Evolutionary conservation across 2,329 filamentous ascomycete genomes (phyloP).

Genomic region (Venturia carpophila): DNA sequence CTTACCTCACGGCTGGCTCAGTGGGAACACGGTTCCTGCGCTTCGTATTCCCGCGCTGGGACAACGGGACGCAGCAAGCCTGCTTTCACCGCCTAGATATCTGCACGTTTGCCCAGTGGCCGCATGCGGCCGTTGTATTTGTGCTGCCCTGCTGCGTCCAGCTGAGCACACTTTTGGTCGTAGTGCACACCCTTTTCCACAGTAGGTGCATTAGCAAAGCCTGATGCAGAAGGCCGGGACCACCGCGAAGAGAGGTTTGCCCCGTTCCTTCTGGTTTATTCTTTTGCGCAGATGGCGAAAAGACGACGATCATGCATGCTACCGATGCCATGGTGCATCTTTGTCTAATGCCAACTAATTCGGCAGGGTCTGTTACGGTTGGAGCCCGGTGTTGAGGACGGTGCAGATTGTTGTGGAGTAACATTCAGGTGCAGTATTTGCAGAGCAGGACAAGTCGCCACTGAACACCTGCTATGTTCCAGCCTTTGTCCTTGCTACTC

Average conservation of each 20-base stretch:
- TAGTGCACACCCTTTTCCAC: not conserved
- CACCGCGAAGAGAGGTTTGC: not conserved
- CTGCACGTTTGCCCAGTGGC: not conserved
- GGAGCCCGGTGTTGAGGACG: not conserved
- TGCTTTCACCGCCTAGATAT: not conserved
- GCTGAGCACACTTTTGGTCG: not conserved
- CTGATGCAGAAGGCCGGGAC: not conserved
- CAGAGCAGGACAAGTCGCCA: not conserved
- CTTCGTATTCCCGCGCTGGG: not conserved
- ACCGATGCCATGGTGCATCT: not conserved
- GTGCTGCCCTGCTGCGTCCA: not conserved
- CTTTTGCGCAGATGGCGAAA: not conserved
- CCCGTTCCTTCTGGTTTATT: not conserved
- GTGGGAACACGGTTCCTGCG: constrained; percentile 2
- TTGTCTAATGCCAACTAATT: not conserved
- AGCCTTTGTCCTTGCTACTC: not conserved
- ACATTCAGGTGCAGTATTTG: not conserved
- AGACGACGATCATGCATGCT: not conserved
- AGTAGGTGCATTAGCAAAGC: not conserved
- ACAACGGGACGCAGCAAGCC: not conserved
- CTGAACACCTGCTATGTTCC: not conserved
- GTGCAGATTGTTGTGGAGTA: not conserved
- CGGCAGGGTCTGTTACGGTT: not conserved
- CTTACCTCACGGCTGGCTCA: not conserved
- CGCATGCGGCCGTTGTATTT: not conserved